Percentiles rank a stretch among this genome's conserved stretches.
Conservation (phyloP, 2,329 filamentous ascomycete genomes). For the Coniella vitis region DNA sequence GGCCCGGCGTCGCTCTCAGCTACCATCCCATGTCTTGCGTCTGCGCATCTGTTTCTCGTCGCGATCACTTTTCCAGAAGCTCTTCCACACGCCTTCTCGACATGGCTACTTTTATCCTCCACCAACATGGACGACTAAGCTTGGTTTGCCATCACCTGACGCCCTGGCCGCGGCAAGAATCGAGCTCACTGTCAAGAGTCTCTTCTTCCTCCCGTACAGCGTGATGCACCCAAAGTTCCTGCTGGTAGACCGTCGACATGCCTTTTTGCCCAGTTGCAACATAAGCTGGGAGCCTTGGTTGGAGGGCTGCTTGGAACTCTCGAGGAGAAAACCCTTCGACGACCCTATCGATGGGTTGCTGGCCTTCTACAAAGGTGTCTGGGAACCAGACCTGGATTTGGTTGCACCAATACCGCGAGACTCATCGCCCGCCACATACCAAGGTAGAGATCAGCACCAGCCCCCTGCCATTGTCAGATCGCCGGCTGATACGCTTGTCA, state of each 20-base stretch:
- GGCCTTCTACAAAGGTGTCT: constrained; percentile 62
- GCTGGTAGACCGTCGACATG: constrained; percentile 59
- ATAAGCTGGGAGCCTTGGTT: constrained; percentile 87
- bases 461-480: constrained; percentile 15
- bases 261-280: constrained; percentile 73
- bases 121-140: constrained; percentile 48
- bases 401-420: neutral
- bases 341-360: constrained; percentile 54
- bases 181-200: constrained; percentile 64
- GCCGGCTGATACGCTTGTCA: constrained; percentile 9
- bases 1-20: neutral
- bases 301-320: constrained; percentile 65
- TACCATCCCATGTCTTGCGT: constrained; percentile 33
- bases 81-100: constrained; percentile 61
- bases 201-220: constrained; percentile 74
- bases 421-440: neutral
- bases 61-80: constrained; percentile 62
- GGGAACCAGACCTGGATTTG: constrained; percentile 38
- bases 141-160: constrained; percentile 56
- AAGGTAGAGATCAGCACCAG: constrained; percentile 10
- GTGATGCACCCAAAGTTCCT: constrained; percentile 88
- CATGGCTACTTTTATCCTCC: constrained; percentile 56
- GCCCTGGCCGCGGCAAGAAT: constrained; percentile 50
- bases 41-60: constrained; percentile 74
- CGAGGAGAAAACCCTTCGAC: constrained; percentile 31